These are phyloP conservation scores for Cucumis melo DNA, from an alignment of 306 rosid genomes.

Conservation along the genomic window DNA sequence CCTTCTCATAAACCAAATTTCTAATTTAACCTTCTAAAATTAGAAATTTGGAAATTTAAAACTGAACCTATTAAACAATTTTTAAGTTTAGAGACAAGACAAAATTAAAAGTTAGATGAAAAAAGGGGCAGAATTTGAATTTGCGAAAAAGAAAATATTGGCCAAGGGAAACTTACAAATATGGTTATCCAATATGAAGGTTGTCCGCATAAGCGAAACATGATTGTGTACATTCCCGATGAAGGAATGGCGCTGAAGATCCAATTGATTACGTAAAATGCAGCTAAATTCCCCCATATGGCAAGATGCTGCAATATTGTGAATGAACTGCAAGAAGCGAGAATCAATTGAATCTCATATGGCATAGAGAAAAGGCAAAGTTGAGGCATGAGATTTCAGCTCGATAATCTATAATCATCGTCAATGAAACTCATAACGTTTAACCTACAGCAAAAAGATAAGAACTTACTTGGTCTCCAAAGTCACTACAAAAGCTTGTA, in stretches of 20 bases:
- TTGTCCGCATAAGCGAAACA: slow-evolving; percentile 75
- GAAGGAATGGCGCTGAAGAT: slow-evolving; percentile 84
- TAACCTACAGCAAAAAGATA: slow-evolving; percentile 1
- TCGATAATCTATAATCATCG: neutral
- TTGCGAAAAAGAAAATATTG: neutral
- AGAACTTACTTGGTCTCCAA: slow-evolving; percentile 88
- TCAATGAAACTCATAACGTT: neutral
- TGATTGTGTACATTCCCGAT: slow-evolving; percentile 92
- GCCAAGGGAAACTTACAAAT: slow-evolving; percentile 41
- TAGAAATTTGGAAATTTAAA: no score
- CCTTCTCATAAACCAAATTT: no score
- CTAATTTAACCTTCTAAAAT: no score
- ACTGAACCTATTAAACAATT: neutral
- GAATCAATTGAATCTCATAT: slow-evolving; percentile 20
- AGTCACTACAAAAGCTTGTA: slow-evolving; percentile 87
- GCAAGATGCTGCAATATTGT: slow-evolving; percentile 79
- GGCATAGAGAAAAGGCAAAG: slow-evolving; percentile 1
- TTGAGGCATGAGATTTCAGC: neutral
- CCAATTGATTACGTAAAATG: slow-evolving; percentile 72
- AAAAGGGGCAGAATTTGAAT: neutral
- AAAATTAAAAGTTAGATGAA: no score
- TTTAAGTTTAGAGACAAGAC: no score
- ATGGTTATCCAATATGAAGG: slow-evolving; percentile 88
- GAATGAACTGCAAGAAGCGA: slow-evolving; percentile 70
- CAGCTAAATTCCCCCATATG: slow-evolving; percentile 89